Percentiles rank a stretch among this genome's conserved stretches.
These are phyloP conservation scores for Nosema muscidifuracis DNA, from an alignment of 371 early-diverging fungal species.

Conservation along the genomic window DNA sequence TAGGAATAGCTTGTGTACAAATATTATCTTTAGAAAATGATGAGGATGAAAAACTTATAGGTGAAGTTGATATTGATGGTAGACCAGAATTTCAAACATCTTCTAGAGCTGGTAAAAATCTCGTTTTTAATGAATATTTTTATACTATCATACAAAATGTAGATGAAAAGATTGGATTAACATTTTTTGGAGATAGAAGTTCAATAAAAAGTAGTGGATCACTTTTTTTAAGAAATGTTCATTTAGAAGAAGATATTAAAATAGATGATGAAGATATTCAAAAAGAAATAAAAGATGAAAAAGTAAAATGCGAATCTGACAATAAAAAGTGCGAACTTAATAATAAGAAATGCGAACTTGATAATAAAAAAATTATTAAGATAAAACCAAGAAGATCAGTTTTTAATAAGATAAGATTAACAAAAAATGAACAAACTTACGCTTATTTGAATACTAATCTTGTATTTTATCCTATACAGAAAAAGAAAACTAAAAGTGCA, in stretches of 20 bases:
- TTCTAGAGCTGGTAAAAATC: constrained; percentile 23
- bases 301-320: no score
- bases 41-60: constrained; percentile 20
- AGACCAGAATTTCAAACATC: constrained; percentile 27
- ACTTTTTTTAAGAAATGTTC: constrained; percentile 46
- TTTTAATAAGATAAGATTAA: constrained; percentile 21
- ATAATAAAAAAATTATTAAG: background rate
- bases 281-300: background rate
- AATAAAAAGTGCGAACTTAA: background rate
- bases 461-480: constrained; percentile 31
- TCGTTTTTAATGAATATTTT: constrained; percentile 55
- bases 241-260: background rate
- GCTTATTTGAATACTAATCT: constrained; percentile 17
- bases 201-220: constrained; percentile 19
- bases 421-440: constrained; percentile 33
- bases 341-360: no score
- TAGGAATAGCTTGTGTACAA: constrained; percentile 61
- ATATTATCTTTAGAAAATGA: constrained; percentile 40
- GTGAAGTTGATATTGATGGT: constrained; percentile 50
- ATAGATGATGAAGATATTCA: constrained; percentile 6
- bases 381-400: constrained; percentile 5
- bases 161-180: constrained; percentile 42
- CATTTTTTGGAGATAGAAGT: constrained; percentile 3
- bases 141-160: constrained; percentile 53
- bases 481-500: constrained; percentile 33